Evolutionary conservation across 108 stramenopile species (phyloP).

Genomic region (Mayamaea pseudoterrestris): DNA sequence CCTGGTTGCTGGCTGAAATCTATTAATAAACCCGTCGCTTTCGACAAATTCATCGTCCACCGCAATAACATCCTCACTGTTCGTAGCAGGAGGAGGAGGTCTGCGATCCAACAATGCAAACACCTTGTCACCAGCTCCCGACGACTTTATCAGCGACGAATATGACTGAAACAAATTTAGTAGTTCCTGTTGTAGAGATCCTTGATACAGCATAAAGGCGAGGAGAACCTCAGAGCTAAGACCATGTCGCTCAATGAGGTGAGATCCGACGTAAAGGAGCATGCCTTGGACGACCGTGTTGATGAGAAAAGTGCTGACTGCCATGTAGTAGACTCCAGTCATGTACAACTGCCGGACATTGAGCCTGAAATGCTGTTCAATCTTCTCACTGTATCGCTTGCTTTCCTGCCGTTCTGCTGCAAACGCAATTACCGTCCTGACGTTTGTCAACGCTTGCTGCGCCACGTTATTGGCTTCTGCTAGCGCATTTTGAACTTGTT

Average conservation of each 20-base stretch:
- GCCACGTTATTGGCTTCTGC: slow-evolving; percentile 74
- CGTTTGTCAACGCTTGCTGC: slow-evolving; percentile 67
- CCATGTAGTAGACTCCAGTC: slow-evolving; percentile 84
- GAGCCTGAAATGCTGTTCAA: slow-evolving; percentile 64
- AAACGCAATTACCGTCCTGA: slow-evolving; percentile 79
- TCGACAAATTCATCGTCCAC: not conserved
- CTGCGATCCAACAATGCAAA: slow-evolving; percentile 65
- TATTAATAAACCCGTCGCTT: not conserved
- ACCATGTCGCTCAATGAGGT: slow-evolving; percentile 40
- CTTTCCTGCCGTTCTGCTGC: slow-evolving; percentile 59
- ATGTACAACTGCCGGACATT: slow-evolving; percentile 72
- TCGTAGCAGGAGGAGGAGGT: slow-evolving; percentile 55
- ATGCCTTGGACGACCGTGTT: slow-evolving; percentile 79
- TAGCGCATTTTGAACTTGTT: slow-evolving; percentile 65
- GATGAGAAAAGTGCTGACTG: slow-evolving; percentile 76
- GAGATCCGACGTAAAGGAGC: slow-evolving; percentile 53
- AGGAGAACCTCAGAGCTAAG: slow-evolving; percentile 70
- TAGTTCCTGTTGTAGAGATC: slow-evolving; percentile 78
- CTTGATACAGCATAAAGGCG: slow-evolving; percentile 94
- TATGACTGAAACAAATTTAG: slow-evolving; percentile 85
- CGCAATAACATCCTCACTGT: not conserved
- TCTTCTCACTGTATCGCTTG: slow-evolving; percentile 48
- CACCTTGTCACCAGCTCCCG: slow-evolving; percentile 91
- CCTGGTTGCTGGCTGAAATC: not conserved
- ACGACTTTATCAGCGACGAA: slow-evolving; percentile 82